Percentiles rank a stretch among this genome's conserved stretches.
Evolutionary conservation across 257 asterid species (phyloP).

Genomic region (Lycium barbarum): DNA sequence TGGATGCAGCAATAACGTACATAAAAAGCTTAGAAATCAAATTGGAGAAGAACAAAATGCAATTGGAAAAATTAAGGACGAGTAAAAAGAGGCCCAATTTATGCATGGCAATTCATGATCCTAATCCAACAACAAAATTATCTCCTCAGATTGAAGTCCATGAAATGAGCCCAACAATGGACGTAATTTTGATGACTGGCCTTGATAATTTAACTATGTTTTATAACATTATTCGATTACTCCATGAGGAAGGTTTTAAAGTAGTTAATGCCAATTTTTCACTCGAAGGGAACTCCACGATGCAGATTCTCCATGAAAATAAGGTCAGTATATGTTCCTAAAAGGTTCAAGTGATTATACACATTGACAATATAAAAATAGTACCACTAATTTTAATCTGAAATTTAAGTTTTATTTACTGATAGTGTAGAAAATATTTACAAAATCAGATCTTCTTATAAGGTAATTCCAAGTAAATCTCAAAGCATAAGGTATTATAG

Average conservation of each 20-base stretch:
- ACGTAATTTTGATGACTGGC: conserved; percentile 44
- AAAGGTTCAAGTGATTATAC: too few species aligned
- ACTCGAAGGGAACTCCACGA: conserved; percentile 43
- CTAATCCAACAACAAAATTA: background rate
- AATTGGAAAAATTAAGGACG: conserved; percentile 40
- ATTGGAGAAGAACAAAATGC: conserved; percentile 45
- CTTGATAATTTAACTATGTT: conserved; percentile 42
- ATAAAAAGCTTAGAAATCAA: conserved; percentile 39
- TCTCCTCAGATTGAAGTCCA: conserved; percentile 51
- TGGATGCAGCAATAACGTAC: conserved; percentile 51
- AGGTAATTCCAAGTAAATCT: too few species aligned
- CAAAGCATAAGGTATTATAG: too few species aligned
- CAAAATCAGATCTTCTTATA: too few species aligned
- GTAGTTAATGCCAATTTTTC: conserved; percentile 51
- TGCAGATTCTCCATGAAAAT: conserved; percentile 45
- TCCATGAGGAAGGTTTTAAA: conserved; percentile 45
- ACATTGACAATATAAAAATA: too few species aligned
- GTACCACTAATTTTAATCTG: too few species aligned
- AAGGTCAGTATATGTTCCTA: conserved; percentile 37
- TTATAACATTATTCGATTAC: conserved; percentile 39
- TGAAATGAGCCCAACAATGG: conserved; percentile 49
- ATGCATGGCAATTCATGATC: conserved; percentile 22
- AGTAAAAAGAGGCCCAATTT: conserved; percentile 28
- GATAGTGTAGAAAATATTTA: too few species aligned
- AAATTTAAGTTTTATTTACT: too few species aligned